Percentiles rank a stretch among this genome's conserved stretches.
phyloP scores from a whole-genome alignment of 2,329 filamentous ascomycete genomes.

The Neobulgaria alba region DNA sequence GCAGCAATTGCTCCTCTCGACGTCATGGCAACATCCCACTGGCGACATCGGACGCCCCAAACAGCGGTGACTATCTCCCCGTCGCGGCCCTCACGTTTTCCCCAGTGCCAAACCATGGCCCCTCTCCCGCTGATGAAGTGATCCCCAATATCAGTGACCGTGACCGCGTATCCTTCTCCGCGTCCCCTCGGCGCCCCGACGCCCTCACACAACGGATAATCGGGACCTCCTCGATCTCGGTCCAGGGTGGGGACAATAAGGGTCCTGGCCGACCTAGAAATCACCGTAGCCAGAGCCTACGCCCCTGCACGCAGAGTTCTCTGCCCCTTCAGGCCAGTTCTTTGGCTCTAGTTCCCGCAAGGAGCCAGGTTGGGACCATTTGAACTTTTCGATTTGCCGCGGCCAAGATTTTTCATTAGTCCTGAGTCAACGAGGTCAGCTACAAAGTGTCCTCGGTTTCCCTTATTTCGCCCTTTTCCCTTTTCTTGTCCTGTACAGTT shows the following conservation, averaged over 20 bases:
- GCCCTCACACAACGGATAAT: no score
- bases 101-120: no score
- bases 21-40: no score
- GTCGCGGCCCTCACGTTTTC: not conserved
- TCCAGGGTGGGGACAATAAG: not conserved
- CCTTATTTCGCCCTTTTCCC: no score
- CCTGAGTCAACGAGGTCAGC: not conserved
- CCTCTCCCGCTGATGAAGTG: not conserved
- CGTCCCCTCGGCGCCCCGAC: no score
- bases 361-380: not conserved
- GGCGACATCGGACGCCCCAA: not conserved
- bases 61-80: not conserved
- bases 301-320: not conserved
- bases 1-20: no score
- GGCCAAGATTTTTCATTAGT: not conserved
- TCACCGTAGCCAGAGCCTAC: no score
- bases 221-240: not conserved
- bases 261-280: not conserved
- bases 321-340: not conserved
- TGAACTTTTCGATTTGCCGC: not conserved
- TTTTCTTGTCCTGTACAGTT: no score
- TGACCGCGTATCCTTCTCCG: not conserved
- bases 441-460: not conserved
- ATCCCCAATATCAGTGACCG: not conserved
- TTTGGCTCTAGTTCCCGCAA: not conserved